Evolutionary conservation across 495 filamentous ascomycete genomes (phyloP), one percentile per base, ranked within the genome.

Genomic region (Daldinia grandis): DNA sequence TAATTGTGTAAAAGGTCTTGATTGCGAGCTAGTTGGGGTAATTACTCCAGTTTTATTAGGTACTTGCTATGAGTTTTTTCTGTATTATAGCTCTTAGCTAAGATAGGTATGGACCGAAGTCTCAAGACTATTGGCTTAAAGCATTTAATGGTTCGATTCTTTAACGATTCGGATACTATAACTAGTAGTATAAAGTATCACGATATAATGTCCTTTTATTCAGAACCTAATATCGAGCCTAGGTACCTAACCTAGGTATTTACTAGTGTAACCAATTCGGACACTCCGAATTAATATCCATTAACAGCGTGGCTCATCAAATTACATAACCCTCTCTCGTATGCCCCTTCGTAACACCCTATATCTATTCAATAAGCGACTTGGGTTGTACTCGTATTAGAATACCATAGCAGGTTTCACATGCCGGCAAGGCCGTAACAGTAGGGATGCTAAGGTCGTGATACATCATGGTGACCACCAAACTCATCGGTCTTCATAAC

Each of bases 261-360:
- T n/a, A 57, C 15, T 37, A 10, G 17, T 57, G 40, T 57, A 57
- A 14, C 31, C 19, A 27, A 57, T 40, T 31, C 54, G 54, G 40
- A 33, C 21, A 57, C 6, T 17, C 19, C 54, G 14, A 40, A 25
- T 38, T 19, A 30, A 15, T 44, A 27, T 30, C 56, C 56, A 38
- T 59, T 24, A 42, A 42, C 10, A 59, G 24, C 56, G 56, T 59
- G 37, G 21, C 56, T 59, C 56, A 30, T 59, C 17, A 59, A 37
- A 59, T 44, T 14, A 17, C 6, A 17, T 42, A 28, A 30, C 37
- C 27, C 35, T 44, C 30, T 28, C 10, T 30, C n/a, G n/a, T 15
- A 25, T 10, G 21, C 31, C 37, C 28, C 37, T 44, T 28, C 24
- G 15, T 59, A 59, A 42, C 10, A 59, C 21, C 14, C 30, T 24